Evolutionary conservation across 176 grass and related monocot species (phyloP).

Genomic region (Oryza officinalis): DNA sequence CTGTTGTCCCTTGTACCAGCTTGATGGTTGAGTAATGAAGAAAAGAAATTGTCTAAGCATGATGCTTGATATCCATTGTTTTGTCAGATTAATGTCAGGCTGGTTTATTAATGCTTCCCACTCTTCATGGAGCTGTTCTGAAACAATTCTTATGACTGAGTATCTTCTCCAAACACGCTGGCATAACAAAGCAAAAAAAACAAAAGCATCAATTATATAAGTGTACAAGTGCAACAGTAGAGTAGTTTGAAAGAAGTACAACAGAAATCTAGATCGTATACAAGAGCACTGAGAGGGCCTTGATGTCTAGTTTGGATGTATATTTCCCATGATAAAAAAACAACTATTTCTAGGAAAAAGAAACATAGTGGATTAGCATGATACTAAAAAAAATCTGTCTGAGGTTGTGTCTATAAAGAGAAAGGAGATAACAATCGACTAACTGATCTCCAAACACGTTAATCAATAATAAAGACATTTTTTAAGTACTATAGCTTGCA

Average conservation of each 20-base stretch:
- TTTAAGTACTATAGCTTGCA: not conserved
- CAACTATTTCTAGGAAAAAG: not conserved
- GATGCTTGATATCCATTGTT: constrained; percentile 73
- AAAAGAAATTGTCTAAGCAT: constrained; percentile 93
- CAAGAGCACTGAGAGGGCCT: not conserved
- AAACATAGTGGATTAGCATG: not conserved
- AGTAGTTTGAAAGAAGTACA: constrained; percentile 21
- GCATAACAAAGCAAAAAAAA: constrained; percentile 19
- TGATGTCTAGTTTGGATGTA: not conserved
- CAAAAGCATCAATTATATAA: not conserved
- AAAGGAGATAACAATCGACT: constrained; percentile 13
- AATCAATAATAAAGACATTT: not conserved
- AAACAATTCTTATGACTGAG: constrained; percentile 51
- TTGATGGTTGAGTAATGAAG: constrained; percentile 62
- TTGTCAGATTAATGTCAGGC: constrained; percentile 48
- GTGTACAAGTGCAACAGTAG: not conserved
- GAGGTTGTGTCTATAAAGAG: not conserved
- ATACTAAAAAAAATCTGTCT: not conserved
- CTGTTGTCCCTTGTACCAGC: constrained; percentile 49
- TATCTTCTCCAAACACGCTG: constrained; percentile 89
- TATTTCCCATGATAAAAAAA: not conserved
- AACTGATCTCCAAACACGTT: constrained; percentile 9
- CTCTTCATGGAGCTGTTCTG: constrained; percentile 65
- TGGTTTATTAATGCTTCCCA: constrained; percentile 65
- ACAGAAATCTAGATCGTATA: not conserved